Evolutionary conservation across 148 eudicot species (phyloP), one percentile per base, ranked within the genome.

Genomic region (Cornus suecica): DNA sequence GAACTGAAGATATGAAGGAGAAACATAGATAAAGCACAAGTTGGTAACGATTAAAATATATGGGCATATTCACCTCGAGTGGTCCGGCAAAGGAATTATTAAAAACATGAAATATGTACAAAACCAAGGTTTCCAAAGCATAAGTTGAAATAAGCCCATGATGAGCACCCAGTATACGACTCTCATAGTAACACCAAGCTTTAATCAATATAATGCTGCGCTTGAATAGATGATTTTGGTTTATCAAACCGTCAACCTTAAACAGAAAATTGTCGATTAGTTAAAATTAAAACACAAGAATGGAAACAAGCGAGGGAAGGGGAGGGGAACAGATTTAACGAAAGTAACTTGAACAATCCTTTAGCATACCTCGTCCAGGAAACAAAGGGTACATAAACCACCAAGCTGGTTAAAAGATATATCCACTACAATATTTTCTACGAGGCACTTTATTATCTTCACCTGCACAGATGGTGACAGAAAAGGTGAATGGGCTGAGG

Each of bases 171-270:
- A 88, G 73, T 75, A 88, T 74, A 70, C 90, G 88, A 73, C 90
- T 88, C 81, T 88, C 90, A 62, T 88, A 88, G 69, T 85, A 88
- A 70, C 90, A 88, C 90, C 90, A 88, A 16, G 90, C 90, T 81
- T 88, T 88, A 81, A 88, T 88, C 75, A 88, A 69, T 79, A 88
- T 88, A 30, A 88, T 83, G 77, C 90, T 88, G 68, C 90, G 85
- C 78, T 88, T 88, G 67, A 88, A 88, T 22, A 88, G 67, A 80
- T 88, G 90, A 56, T 85, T 78, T 74, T 80, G 88, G 76, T 73
- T 80, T 61, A 88, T 82, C 77, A 83, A 73, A 42, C 70, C 74
- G 77, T 88, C 90, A 74, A 83, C 90, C 88, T 88, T 72, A 32
- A 78, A 29, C 65, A 74, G 6, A 65, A 69, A 32, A 37, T 37